These are phyloP conservation scores for Didymella pinodella DNA, from an alignment of 2,329 filamentous ascomycete genomes.

Conservation along the genomic window DNA sequence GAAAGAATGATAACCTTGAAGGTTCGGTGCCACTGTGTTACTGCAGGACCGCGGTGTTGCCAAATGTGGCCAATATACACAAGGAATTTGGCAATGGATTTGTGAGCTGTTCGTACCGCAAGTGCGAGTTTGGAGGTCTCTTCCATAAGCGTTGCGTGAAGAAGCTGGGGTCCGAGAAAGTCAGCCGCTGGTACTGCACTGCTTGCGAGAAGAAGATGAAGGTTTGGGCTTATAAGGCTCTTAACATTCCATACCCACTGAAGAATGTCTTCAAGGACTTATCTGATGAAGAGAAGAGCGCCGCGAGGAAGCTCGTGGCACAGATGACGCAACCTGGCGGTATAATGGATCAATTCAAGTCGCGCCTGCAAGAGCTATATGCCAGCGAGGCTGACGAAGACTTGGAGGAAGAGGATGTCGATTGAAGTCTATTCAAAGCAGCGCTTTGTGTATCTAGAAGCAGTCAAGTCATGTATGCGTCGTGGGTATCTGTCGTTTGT, in stretches of 20 bases:
- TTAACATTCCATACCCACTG: conserved; percentile 8
- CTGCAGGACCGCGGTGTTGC: conserved; percentile 19
- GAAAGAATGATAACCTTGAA: neutral
- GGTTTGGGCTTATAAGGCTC: conserved; percentile 9
- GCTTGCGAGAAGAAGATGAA: conserved; percentile 32
- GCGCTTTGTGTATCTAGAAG: neutral
- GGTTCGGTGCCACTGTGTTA: conserved; percentile 30
- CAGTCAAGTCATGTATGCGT: neutral
- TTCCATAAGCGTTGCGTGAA: conserved; percentile 39
- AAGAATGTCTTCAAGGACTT: neutral
- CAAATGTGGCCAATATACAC: neutral
- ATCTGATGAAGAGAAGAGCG: neutral
- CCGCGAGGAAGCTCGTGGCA: neutral
- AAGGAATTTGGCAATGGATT: conserved; percentile 2
- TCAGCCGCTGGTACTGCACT: conserved; percentile 39
- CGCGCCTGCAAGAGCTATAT: neutral
- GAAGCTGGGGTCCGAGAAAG: conserved; percentile 27
- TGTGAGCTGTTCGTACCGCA: conserved; percentile 27
- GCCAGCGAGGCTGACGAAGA: neutral
- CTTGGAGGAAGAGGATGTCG: neutral
- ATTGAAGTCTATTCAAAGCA: neutral
- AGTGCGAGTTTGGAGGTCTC: conserved; percentile 24
- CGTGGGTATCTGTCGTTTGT: neutral
- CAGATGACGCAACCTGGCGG: neutral
- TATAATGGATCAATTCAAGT: neutral